Percentiles rank a stretch among this genome's conserved stretches.
Evolutionary conservation across 768 basidiomycete genomes (phyloP).

Genomic region (Neoboletus magnificus): DNA sequence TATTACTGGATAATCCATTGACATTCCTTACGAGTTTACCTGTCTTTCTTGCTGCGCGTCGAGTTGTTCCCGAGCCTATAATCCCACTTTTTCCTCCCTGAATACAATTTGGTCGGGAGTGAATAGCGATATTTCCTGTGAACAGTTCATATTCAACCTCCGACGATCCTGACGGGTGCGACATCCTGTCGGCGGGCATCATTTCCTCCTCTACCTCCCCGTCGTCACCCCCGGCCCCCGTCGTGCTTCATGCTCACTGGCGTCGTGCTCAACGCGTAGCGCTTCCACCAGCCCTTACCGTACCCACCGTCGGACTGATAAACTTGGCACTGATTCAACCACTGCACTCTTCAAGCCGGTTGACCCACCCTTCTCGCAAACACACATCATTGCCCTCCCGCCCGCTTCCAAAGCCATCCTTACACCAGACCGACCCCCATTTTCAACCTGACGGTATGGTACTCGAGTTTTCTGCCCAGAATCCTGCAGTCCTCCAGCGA

Average conservation of each 20-base stretch:
- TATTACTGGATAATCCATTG: constrained; percentile 38
- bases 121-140: constrained; percentile 3
- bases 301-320: constrained; percentile 10
- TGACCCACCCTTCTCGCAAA: constrained; percentile 3
- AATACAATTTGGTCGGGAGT: constrained; percentile 8
- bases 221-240: neutral
- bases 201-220: constrained; percentile 7
- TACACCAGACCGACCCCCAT: neutral
- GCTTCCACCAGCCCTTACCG: neutral
- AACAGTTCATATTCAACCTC: constrained; percentile 26
- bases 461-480: constrained; percentile 28
- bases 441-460: constrained; percentile 25
- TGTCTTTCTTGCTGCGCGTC: constrained; percentile 28
- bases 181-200: constrained; percentile 7
- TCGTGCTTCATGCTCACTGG: constrained; percentile 11
- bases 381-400: neutral
- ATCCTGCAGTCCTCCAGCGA: constrained; percentile 27
- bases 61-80: constrained; percentile 20
- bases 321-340: constrained; percentile 17
- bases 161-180: constrained; percentile 19
- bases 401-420: neutral
- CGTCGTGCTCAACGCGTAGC: constrained; percentile 12
- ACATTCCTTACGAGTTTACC: constrained; percentile 33
- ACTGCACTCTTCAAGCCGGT: constrained; percentile 1
- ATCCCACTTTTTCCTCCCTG: constrained; percentile 11